phyloP scores from a whole-genome alignment of 2,329 filamentous ascomycete genomes.

The Parafenestella ontariensis region DNA sequence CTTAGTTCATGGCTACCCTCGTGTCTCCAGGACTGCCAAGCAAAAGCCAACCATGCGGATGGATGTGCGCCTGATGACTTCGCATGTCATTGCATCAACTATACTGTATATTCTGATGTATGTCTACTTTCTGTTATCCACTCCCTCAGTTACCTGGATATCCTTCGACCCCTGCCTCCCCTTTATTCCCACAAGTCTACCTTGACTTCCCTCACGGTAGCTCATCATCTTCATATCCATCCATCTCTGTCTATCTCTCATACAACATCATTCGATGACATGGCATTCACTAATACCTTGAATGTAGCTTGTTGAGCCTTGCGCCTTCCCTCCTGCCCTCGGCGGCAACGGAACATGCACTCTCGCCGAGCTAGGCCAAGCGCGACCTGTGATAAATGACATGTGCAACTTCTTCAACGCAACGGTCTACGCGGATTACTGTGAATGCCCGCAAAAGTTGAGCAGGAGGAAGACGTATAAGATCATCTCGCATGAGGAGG shows the following conservation, averaged over 20 bases:
- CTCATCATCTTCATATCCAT: too few relatives aligned
- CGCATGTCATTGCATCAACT: slow-evolving; percentile 32
- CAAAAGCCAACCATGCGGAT: slow-evolving; percentile 22
- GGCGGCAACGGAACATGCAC: slow-evolving; percentile 21
- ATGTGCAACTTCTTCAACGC: slow-evolving; percentile 37
- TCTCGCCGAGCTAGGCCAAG: slow-evolving; percentile 14
- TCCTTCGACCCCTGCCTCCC: too few relatives aligned
- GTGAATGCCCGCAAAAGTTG: slow-evolving; percentile 15
- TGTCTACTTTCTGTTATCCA: neutral
- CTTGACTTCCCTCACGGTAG: too few relatives aligned
- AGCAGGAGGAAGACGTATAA: slow-evolving; percentile 26
- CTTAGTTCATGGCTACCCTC: slow-evolving; percentile 15
- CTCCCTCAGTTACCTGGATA: neutral
- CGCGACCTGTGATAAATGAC: slow-evolving; percentile 27
- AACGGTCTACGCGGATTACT: slow-evolving; percentile 27
- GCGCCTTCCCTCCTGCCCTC: slow-evolving; percentile 16
- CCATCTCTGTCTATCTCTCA: too few relatives aligned
- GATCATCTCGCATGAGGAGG: slow-evolving; percentile 17
- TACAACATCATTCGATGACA: neutral
- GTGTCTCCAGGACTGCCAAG: slow-evolving; percentile 27
- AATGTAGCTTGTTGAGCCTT: slow-evolving; percentile 25
- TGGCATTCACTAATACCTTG: neutral
- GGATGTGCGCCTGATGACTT: slow-evolving; percentile 32
- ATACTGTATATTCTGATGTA: slow-evolving; percentile 26
- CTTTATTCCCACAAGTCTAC: too few relatives aligned